Conservation (phyloP, 371 early-diverging fungal species). For the Mucor irregularis region DNA sequence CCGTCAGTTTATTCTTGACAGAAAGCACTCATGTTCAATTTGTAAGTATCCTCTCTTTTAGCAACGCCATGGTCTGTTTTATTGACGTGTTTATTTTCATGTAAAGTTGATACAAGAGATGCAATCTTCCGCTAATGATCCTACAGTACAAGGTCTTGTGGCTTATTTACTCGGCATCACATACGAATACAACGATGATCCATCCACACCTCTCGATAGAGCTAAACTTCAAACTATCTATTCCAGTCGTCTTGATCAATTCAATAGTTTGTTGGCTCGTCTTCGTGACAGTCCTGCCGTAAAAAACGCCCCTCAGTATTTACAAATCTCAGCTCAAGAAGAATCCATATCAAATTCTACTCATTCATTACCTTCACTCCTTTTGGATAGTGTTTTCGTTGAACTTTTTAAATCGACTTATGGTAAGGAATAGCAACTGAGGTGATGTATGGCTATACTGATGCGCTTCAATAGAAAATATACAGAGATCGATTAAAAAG, state of each 20-base stretch:
- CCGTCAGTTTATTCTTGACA: conserved; percentile 81
- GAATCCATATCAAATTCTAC: conserved; percentile 46
- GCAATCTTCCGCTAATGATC: conserved; percentile 79
- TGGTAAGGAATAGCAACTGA: too few species aligned
- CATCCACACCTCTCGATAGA: conserved; percentile 70
- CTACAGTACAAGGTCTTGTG: conserved; percentile 85
- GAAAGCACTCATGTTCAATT: conserved; percentile 89
- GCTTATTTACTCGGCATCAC: conserved; percentile 86
- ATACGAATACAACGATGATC: conserved; percentile 85
- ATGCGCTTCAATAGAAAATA: conserved; percentile 30
- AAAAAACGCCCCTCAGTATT: conserved; percentile 66
- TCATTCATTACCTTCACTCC: conserved; percentile 56
- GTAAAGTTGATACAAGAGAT: conserved; percentile 90
- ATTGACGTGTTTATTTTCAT: not conserved
- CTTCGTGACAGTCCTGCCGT: conserved; percentile 82
- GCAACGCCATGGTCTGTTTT: not conserved
- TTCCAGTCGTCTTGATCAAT: conserved; percentile 84
- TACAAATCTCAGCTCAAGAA: conserved; percentile 56
- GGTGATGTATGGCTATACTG: too few species aligned
- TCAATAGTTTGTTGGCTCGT: conserved; percentile 77
- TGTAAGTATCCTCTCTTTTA: conserved; percentile 52
- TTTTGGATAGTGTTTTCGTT: conserved; percentile 81
- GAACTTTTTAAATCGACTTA: conserved; percentile 80
- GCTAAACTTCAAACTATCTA: conserved; percentile 80
- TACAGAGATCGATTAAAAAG: conserved; percentile 42